Evolutionary conservation across 495 filamentous ascomycete genomes (phyloP), one percentile per base, ranked within the genome.

Genomic region (Aspergillus incahuasiensis): DNA sequence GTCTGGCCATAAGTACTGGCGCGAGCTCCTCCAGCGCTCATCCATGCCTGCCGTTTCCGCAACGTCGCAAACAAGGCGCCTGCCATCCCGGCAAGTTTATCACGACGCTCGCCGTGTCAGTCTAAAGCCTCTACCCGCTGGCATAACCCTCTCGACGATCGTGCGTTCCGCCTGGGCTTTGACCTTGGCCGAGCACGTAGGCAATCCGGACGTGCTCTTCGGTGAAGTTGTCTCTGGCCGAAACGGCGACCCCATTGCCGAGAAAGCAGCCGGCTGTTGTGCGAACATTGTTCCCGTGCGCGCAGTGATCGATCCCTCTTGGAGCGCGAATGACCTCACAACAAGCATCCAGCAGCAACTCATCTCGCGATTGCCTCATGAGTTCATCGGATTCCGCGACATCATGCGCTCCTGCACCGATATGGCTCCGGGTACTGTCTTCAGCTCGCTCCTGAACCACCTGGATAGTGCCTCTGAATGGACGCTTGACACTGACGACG

Each of bases 101-200:
- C 43, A 52, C 16, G 42, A 18, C 19, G 12, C 49, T 20, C 48
- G 40, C 5, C 57, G 24, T n/a, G 43, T 57, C 4, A 16, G 12
- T 3, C 22, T 39, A 0, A 57, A 54, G 18, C 1, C 43, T 2
- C 46, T 56, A 6, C 49, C 54, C 0, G 6, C n/a, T 5, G 49
- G 55, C 5, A 54, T 69, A 45, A 84, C 79, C 0, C 55, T 76
- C 8, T 72, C 81, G 7, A 80, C 77, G 0, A 55, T 79, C 4
- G 76, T 84, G 19, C 74, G 79, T 2, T 77, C 72, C 5, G 79
- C 78, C 2, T 84, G 81, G 82, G 77, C 74, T 0, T 56, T 80
- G 0, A 64, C 79, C 0, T 63, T 77, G 0, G 70, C 72, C 2
- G 60, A 59, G 19, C 74, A 69, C 51, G 65, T 70, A 15, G 59